Evolutionary conservation across 2,329 filamentous ascomycete species (phyloP), one percentile per base, ranked within the genome.

Genomic region (Berkeleyomyces rouxiae): DNA sequence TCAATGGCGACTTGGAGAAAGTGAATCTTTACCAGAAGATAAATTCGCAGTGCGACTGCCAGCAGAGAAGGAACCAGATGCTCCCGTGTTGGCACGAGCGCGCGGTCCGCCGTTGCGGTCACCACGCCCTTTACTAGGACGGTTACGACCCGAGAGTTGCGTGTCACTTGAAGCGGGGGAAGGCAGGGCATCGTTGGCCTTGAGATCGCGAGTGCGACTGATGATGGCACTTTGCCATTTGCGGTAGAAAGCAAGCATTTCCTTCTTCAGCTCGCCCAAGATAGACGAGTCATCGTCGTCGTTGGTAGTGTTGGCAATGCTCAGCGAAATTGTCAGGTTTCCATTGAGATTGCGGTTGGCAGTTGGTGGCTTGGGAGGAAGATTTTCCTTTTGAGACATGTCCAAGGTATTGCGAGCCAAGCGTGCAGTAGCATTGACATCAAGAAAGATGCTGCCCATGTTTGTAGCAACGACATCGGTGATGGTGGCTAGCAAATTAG

Each of bases 211-310:
- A 33, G 95, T 76, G 11, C 90, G 82, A 63, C 82, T 79, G 47
- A 88, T 75, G 7, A 96, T 81, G 10, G 78, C 77, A 4, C 82
- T 78, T 68, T 88, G 82, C 92, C 92, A 97, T 66, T 89, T 86
- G 64, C 87, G 83, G 70, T 92, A 95, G 70, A 86, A 84, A 5
- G 78, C 74, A 4, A 95, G 71, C 1, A 84, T 80, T 61, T 86
- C 84, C 66, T 81, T 83, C 74, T 84, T 90, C 68, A 90, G 73
- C 68, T 88, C 85, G 63, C 79, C 74, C 65, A 86, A 78, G 63
- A 77, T 73, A 3, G 75, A 72, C 42, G 72, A 74, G 62, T 76
- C 74, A 31, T 70, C 66, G 44, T 71, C 46, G 11, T 63, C 63
- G 16, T 11, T 57, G 3, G 53, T 13, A 44, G 37, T 49, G 68